Evolutionary conservation across 2,329 filamentous ascomycete species (phyloP), one percentile per base, ranked within the genome.

Genomic region (Cladosporium sp.): DNA sequence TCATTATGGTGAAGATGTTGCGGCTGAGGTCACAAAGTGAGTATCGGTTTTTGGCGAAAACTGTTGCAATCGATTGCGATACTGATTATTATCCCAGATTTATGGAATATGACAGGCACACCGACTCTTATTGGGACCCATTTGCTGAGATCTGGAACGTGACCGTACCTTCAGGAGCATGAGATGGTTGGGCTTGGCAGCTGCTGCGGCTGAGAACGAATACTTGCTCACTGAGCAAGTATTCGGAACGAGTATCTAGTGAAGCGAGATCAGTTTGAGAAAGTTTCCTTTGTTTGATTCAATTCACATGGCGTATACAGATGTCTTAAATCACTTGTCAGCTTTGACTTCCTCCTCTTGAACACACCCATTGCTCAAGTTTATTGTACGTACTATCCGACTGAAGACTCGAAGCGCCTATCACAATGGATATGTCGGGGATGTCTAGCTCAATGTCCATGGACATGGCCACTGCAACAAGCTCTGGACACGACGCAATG

Each of bases 61-160:
- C 18, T 17, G 7, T 22, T 22, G 11, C 34, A 44, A 5, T 24
- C 9, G 42, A 7, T 29, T 20, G 15, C 32, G n/a, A n/a, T n/a
- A n/a, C n/a, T 47, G 34, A 38, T 18, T n/a, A 19, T 29, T 32
- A 11, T 8, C 24, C 9, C 17, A 47, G 43, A 5, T 17, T 9
- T 7, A 75, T 80, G 52, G 84, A 86, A 67, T 85, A 85, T 66
- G 73, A 74, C 11, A 74, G 81, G 37, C 76, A 79, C 55, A 58
- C 57, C 4, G 75, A 85, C 56, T 47, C 75, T 1, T 65, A 56
- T 2, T 60, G 69, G 15, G 83, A 86, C 66, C 78, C 78, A 0
- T 86, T 83, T 70, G 76, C 78, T 13, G 65, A 66, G 55, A 53
- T 67, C 4, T 48, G 30, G 24, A 42, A 47, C 19, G 43, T 47